Evolutionary conservation across 805 yeast genomes (phyloP).

Genomic region (Candida dajiaensis): DNA sequence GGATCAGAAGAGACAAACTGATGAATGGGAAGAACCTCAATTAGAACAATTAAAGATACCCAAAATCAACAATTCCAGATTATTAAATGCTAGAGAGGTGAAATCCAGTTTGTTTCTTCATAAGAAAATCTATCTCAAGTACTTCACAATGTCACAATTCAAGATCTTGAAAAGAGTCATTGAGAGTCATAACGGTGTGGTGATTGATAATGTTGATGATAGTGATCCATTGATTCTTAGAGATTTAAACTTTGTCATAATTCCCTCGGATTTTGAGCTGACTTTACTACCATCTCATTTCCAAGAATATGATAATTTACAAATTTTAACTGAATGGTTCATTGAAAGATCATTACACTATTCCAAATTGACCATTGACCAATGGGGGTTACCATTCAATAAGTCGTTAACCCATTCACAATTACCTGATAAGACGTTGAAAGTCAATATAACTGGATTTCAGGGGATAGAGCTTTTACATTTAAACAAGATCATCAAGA

Average conservation of each 20-base stretch:
- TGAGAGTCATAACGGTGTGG: constrained; percentile 39
- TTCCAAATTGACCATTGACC: constrained; percentile 41
- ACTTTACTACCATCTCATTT: constrained; percentile 9
- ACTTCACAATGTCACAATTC: constrained; percentile 34
- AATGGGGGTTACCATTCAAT: constrained; percentile 54
- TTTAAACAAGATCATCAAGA: constrained; percentile 50
- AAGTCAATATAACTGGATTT: constrained; percentile 60
- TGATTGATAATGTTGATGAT: constrained; percentile 2
- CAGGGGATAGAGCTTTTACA: constrained; percentile 73
- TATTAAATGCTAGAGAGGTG: neutral
- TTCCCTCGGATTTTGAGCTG: constrained; percentile 18
- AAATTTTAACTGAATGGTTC: constrained; percentile 71
- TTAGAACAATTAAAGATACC: neutral
- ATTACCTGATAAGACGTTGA: constrained; percentile 10
- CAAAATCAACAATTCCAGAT: neutral
- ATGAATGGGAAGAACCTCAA: constrained; percentile 21
- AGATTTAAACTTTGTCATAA: constrained; percentile 10
- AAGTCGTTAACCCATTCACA: constrained; percentile 8
- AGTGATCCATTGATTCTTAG: neutral
- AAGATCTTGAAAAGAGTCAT: constrained; percentile 37
- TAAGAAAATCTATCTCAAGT: constrained; percentile 36
- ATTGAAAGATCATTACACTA: constrained; percentile 68
- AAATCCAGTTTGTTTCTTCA: constrained; percentile 33
- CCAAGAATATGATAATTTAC: constrained; percentile 15
- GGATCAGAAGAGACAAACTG: constrained; percentile 3